phyloP scores from a whole-genome alignment of 73 alveolate genomes.

The Tetrahymena elliotti region DNA sequence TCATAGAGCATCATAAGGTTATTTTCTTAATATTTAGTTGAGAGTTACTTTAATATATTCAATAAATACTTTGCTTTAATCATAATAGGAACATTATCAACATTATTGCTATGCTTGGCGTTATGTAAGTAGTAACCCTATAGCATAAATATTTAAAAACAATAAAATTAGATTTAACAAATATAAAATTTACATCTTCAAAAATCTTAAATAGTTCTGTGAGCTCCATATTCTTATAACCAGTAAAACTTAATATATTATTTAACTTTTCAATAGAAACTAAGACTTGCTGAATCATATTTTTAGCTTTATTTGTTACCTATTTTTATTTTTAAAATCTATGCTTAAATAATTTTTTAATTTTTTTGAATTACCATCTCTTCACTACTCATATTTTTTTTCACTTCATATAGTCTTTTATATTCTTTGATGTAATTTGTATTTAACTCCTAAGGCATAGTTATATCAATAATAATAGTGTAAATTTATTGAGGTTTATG shows the following conservation, averaged over 20 bases:
- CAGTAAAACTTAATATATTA: background rate
- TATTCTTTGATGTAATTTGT: background rate
- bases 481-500: conserved; percentile 1
- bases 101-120: background rate
- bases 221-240: background rate
- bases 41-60: background rate
- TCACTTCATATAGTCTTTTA: background rate
- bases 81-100: conserved; percentile 1
- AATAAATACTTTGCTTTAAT: background rate
- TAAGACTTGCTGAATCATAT: background rate
- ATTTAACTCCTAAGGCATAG: conserved; percentile 2
- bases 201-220: background rate
- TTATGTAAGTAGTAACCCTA: background rate
- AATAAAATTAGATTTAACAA: background rate
- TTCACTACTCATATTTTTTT: background rate
- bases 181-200: conserved; percentile 1
- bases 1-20: background rate
- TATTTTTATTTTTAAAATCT: background rate
- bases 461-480: background rate
- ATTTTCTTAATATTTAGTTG: background rate
- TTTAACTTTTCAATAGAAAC: background rate
- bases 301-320: conserved; percentile 1
- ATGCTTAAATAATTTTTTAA: background rate
- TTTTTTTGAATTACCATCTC: background rate
- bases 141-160: background rate